Evolutionary conservation across 2,329 filamentous ascomycete species (phyloP), one percentile per base, ranked within the genome.

Genomic region (Colletotrichum sp.): DNA sequence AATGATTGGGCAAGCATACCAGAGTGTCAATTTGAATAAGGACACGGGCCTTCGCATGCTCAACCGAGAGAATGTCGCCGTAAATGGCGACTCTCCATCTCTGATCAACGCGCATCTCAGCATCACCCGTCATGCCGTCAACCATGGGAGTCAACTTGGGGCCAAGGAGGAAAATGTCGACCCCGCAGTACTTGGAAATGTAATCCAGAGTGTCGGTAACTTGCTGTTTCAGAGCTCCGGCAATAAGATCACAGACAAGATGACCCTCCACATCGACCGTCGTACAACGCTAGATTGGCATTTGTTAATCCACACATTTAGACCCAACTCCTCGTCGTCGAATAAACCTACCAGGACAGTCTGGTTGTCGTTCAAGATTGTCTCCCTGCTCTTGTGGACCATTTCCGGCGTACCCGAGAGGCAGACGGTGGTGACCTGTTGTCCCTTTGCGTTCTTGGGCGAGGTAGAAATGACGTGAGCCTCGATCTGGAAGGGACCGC

Each of bases 1-100:
- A n/a, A 8, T 19, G 49, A 57, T 65, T 75, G 32, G 30, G 32
- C 32, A 25, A 34, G 65, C 77, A 76, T 90, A 97, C 95, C 87
- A 98, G 92, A 86, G 96, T 95, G 84, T 99, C 97, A 83, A 99
- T 99, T 90, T 98, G 97, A 84, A 99, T 98, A 84, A 99, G 88
- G 55, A 98, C 93, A 79, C 97, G 92, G 22, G 96, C 98, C 90
- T 99, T 99, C 71, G 97, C 97, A 86, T 99, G 96, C 85, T 99
- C 97, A 32, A 95, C 94, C 79, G 96, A 98, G 87, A 99, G 93
- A 85, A 97, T 94, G 83, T 99, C 97, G 71, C 97, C 96, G 81
- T 97, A 99, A 79, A 99, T 98, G 80, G 95, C 95, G 77, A 98
- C 94, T 82, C 96, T 93, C 88, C 98, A 96, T 80, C 96, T 93